Conservation (phyloP, 2,329 filamentous ascomycete species). For the Arachnopeziza araneosa region DNA sequence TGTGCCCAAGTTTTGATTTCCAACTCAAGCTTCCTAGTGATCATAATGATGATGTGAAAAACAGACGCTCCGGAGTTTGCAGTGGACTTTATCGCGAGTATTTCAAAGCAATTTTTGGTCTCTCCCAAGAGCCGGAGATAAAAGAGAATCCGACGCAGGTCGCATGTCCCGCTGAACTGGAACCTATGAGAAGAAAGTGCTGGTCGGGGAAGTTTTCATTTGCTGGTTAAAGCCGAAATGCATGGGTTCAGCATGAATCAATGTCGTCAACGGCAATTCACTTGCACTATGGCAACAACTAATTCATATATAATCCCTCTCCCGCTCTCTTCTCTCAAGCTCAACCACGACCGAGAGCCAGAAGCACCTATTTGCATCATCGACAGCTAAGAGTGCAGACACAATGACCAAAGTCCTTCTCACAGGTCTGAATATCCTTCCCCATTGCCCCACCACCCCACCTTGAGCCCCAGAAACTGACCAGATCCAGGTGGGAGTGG, state of each 20-base stretch:
- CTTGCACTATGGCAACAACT: neutral
- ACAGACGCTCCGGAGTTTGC: no score
- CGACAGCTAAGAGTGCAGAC: neutral
- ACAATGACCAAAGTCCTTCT: constrained; percentile 1
- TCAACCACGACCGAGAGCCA: neutral
- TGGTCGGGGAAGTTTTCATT: neutral
- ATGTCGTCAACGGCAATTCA: neutral
- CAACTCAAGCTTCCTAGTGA: no score
- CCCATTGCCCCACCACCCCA: neutral
- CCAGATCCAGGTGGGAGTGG: constrained; percentile 35
- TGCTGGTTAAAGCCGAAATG: neutral
- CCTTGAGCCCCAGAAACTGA: constrained; percentile 9
- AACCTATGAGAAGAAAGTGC: neutral
- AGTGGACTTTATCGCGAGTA: no score
- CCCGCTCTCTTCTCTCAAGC: neutral
- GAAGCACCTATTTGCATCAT: neutral
- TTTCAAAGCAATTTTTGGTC: neutral
- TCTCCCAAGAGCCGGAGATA: neutral
- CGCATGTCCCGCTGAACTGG: neutral
- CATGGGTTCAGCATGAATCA: neutral
- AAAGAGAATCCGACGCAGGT: no score
- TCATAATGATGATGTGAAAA: no score
- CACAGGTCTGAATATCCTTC: constrained; percentile 1
- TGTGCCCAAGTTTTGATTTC: no score
- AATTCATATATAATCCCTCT: neutral